Base-by-base conservation (phyloP, 305 asterid genomes). In the Andrographis paniculata region DNA sequence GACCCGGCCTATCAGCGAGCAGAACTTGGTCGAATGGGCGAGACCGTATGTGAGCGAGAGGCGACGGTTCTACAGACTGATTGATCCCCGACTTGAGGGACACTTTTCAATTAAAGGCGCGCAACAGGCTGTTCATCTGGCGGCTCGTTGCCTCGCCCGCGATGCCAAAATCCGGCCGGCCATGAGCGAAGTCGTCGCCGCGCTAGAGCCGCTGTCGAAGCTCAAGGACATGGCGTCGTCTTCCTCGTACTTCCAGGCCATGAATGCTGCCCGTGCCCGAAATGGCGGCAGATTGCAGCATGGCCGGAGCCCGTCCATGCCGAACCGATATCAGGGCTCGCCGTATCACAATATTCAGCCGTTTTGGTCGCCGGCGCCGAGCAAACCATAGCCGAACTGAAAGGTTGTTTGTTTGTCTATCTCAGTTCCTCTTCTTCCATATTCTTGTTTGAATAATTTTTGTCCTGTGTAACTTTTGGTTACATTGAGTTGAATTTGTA, bases 121-220 rank as follows among this genome's bases (percentile, higher is more conserved):
- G 7, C 82, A 76, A 38, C 77, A 55, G 54, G 63, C 80, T 0
- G 75, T 76, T 52, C 80, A 72, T 51, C 54, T 87, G 73, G 87
- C 76, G 20, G 68, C 72, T 36, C 70, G 30, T 17, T 78, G 84
- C 55, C 78, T 78, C 44, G 59, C 30, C 42, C 73, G 65, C 17
- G 77, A 65, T 31, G 67, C 79, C 10, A 78, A 78, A 60, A 30
- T 67, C 36, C 60, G 84, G 45, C 87, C 81, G 27, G 66, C 53
- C 15, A 78, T 78, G 80, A 78, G 84, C 17, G 71, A 72, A 60
- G 68, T 75, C 11, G 74, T 75, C 19, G 67, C 69, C 56, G 61
- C 56, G 42, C 70, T 75, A 37, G 73, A 58, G 58, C 79, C 70
- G 38, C 46, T 75, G 52, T 72, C 72, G 24, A 50, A 60, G 21